Evolutionary conservation across 345 rosid genomes (phyloP).

Genomic region (Gossypium mustelinum): DNA sequence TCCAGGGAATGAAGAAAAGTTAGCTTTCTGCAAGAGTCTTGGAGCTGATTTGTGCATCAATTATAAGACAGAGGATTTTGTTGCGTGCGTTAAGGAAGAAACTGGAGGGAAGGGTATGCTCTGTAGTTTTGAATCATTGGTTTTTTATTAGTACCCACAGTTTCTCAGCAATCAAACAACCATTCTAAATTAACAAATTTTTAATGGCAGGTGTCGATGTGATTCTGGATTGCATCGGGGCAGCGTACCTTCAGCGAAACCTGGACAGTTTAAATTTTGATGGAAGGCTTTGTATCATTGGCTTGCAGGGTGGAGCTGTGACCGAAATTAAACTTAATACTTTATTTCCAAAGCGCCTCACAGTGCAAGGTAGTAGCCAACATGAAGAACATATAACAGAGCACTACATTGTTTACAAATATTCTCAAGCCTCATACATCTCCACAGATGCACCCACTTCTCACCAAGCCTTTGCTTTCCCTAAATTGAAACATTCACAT

Average conservation of each 20-base stretch:
- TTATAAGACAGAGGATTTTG: slow-evolving; percentile 87
- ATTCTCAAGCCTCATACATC: not conserved
- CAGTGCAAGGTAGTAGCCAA: slow-evolving; percentile 64
- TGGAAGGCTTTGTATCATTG: slow-evolving; percentile 83
- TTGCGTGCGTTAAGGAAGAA: slow-evolving; percentile 70
- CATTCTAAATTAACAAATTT: not conserved
- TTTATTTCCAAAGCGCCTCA: slow-evolving; percentile 63
- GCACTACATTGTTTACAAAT: not conserved
- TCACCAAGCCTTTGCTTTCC: not conserved
- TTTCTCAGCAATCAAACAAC: not conserved
- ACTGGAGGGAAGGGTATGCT: slow-evolving; percentile 67
- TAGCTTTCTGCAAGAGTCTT: slow-evolving; percentile 74
- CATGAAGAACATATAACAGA: not conserved
- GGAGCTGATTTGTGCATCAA: slow-evolving; percentile 89
- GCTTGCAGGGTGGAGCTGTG: slow-evolving; percentile 56
- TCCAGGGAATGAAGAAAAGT: slow-evolving; percentile 74
- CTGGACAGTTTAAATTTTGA: slow-evolving; percentile 70
- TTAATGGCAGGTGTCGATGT: slow-evolving; percentile 58
- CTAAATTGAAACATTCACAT: not conserved
- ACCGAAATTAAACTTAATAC: slow-evolving; percentile 51
- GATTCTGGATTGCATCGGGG: slow-evolving; percentile 81
- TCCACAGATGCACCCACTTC: not conserved
- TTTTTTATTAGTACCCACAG: not conserved
- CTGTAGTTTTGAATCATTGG: not conserved
- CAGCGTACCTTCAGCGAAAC: slow-evolving; percentile 68